Evolutionary conservation across 495 filamentous ascomycete species (phyloP), one percentile per base, ranked within the genome.

Genomic region (Talaromyces stipitatus): DNA sequence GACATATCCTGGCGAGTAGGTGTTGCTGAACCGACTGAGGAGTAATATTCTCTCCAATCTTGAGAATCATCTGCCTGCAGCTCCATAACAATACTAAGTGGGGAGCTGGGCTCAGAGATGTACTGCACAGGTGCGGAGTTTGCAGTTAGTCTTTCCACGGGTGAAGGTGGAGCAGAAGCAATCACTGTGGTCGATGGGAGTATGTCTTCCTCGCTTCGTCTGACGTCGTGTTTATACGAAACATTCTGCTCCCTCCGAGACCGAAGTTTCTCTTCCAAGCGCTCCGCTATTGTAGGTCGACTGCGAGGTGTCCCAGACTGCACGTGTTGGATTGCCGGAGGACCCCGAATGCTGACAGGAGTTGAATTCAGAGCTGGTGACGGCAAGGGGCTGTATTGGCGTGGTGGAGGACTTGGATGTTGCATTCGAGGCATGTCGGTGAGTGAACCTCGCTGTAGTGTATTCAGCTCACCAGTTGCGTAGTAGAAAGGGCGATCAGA

Each of bases 241-340:
- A 4, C 24, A 23, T 57, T 43, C 23, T 50, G 55, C 46, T 51
- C 28, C 30, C 47, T 57, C 11, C 58, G 38, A 30, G 43, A 53
- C 33, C 53, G 30, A 6, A 60, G 43, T 26, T 60, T 60, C 41
- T 76, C 71, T 32, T 75, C 72, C 8, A 75, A 48, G 30, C 68
- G 62, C 29, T 72, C 68, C 1, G 72, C 70, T 22, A 75, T 60
- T 7, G 68, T 70, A 4, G 60, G 63, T 33, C 54, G 52, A 45
- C 48, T 53, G 14, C 58, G 16, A 22, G 33, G 7, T 4, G 50
- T 57, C 14, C 30, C 50, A 9, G 59, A 18, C 16, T 53, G 27
- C 4, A 23, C 6, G 14, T 30, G 22, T 32, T n/a, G 16, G n/a
- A 41, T 16, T 18, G 36, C n/a, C 9, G 26, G 10, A 11, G n/a